A percentile compares a stretch with the other conserved stretches of the same genome.
phyloP scores from a whole-genome alignment of 768 basidiomycete genomes.

The Thelephora ganbajun region DNA sequence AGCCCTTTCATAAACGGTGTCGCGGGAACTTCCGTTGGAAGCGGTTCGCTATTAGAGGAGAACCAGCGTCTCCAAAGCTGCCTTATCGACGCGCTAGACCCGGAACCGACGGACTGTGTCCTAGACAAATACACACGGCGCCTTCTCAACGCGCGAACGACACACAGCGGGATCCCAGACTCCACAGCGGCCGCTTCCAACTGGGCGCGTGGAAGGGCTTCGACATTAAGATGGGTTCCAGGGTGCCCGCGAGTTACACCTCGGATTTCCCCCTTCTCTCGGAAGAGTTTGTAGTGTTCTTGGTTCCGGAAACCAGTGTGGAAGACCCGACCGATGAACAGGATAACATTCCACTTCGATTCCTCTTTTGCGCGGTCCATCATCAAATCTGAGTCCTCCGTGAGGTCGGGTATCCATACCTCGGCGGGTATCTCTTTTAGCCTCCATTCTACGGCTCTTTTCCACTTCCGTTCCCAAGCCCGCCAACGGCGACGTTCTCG shows the following conservation, averaged over 20 bases:
- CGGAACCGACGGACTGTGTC: not conserved
- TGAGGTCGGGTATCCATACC: slow-evolving; percentile 36
- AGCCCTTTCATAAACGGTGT: slow-evolving; percentile 16
- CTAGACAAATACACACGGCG: not conserved
- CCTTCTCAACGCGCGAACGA: slow-evolving; percentile 18
- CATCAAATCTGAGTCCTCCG: not conserved
- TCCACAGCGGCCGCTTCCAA: slow-evolving; percentile 53
- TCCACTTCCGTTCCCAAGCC: slow-evolving; percentile 40
- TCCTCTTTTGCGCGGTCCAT: slow-evolving; percentile 5
- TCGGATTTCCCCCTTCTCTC: slow-evolving; percentile 2
- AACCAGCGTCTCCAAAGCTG: not conserved
- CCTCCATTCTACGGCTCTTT: slow-evolving; percentile 47
- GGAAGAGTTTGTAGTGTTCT: not conserved
- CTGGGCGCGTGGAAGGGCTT: slow-evolving; percentile 38
- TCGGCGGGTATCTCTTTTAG: slow-evolving; percentile 35
- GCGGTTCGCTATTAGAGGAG: not conserved
- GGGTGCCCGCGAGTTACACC: slow-evolving; percentile 1
- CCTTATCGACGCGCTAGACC: not conserved
- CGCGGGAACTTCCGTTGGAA: not conserved
- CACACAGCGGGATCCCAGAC: slow-evolving; percentile 45
- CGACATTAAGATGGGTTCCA: slow-evolving; percentile 49
- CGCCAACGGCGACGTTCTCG: slow-evolving; percentile 26
- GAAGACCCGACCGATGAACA: not conserved
- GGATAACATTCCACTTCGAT: not conserved
- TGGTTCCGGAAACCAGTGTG: not conserved